phyloP scores from a whole-genome alignment of 139 green algal genomes.

The Edaphochlamys debaryana region DNA sequence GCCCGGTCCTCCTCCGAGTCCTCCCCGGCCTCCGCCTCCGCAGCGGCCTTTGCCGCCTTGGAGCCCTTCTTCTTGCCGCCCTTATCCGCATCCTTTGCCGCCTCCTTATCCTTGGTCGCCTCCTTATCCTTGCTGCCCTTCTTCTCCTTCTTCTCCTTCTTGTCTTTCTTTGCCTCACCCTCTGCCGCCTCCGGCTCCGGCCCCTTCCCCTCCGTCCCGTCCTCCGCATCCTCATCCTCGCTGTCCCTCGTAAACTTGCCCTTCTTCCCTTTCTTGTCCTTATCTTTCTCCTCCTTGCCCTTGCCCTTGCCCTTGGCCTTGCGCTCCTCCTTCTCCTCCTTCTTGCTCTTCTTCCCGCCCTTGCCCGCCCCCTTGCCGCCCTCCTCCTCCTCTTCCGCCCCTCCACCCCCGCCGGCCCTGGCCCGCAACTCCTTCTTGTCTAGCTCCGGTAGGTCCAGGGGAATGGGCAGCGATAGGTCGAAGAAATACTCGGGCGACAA shows the following conservation, averaged over 20 bases:
- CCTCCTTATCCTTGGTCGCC: constrained; percentile 12
- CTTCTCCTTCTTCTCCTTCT: constrained; percentile 42
- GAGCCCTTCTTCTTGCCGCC: too few species aligned
- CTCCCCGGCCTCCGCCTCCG: background rate
- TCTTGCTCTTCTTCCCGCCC: background rate
- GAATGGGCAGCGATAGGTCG: constrained; percentile 74
- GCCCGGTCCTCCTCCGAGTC: background rate
- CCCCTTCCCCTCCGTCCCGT: background rate
- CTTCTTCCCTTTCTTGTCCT: background rate
- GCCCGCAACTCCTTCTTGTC: background rate
- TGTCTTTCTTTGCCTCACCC: background rate
- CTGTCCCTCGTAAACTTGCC: background rate
- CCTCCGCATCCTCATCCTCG: background rate
- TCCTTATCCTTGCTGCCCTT: constrained; percentile 9
- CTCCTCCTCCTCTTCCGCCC: constrained; percentile 7
- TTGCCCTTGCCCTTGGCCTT: background rate
- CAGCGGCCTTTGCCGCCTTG: too few species aligned
- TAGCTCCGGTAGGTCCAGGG: constrained; percentile 35
- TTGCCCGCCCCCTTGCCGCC: background rate
- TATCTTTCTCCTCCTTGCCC: background rate
- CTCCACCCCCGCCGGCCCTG: background rate
- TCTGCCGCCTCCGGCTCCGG: background rate
- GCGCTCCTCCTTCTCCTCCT: constrained; percentile 6
- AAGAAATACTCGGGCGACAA: constrained; percentile 56
- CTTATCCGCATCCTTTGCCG: too few species aligned